A percentile compares a stretch with the other conserved stretches of the same genome.
Evolutionary conservation across 2,329 filamentous ascomycete species (phyloP).

Genomic region (Eutypa lata): DNA sequence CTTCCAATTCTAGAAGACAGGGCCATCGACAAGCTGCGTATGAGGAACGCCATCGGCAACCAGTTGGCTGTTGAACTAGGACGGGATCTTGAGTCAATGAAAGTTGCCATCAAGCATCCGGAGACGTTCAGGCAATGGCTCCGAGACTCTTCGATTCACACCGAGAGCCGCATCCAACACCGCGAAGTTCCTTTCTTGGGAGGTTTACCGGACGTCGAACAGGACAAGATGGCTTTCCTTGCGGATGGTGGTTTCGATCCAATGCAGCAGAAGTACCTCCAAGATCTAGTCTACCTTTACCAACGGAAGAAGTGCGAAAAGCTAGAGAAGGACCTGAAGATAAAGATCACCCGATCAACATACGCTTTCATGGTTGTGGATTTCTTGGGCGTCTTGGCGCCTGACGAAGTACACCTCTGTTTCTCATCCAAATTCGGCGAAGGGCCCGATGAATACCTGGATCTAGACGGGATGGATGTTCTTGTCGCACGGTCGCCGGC

Average conservation of each 20-base stretch:
- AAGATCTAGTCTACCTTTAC: conserved; percentile 39
- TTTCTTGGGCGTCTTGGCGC: conserved; percentile 53
- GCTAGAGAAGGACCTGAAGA: conserved; percentile 51
- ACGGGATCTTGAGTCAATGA: conserved; percentile 46
- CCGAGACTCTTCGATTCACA: conserved; percentile 21
- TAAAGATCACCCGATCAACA: conserved; percentile 55
- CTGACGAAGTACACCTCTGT: conserved; percentile 61
- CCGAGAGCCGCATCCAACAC: conserved; percentile 31
- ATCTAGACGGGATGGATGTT: conserved; percentile 52
- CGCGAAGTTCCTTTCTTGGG: conserved; percentile 38
- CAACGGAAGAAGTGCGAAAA: conserved; percentile 46
- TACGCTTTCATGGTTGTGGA: conserved; percentile 64
- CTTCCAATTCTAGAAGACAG: conserved; percentile 61
- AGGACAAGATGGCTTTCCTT: conserved; percentile 40
- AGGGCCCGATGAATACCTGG: conserved; percentile 42
- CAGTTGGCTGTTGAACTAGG: conserved; percentile 47
- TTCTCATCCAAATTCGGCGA: conserved; percentile 58
- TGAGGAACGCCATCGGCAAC: conserved; percentile 42
- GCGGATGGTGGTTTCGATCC: conserved; percentile 57
- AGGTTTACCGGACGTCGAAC: conserved; percentile 47
- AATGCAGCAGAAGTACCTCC: conserved; percentile 39
- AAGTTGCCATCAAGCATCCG: conserved; percentile 44
- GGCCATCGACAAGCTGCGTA: conserved; percentile 37
- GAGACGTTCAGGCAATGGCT: conserved; percentile 49
- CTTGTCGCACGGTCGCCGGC: conserved; percentile 65